phyloP scores from a whole-genome alignment of 2,329 filamentous ascomycete species.

The Aureobasidium sp. region DNA sequence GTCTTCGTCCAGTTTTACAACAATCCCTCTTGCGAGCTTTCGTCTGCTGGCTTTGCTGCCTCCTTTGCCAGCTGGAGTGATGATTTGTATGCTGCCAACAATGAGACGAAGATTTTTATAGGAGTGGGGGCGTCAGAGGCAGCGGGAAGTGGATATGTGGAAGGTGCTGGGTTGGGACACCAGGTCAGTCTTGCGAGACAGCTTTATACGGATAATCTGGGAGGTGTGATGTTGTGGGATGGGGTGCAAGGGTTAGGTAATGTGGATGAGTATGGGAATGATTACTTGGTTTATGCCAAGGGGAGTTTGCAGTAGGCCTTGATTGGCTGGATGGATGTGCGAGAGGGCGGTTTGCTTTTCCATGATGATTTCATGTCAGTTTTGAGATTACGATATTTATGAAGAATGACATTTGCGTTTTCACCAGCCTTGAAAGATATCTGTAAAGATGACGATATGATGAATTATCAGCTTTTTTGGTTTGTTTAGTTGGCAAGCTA shows the following conservation, averaged over 20 bases:
- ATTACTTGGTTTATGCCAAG: constrained; percentile 13
- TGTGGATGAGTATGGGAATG: constrained; percentile 16
- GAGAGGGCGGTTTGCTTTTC: not conserved
- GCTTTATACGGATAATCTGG: constrained; percentile 26
- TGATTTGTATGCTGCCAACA: constrained; percentile 19
- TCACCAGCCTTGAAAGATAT: not conserved
- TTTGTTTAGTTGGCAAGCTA: not conserved
- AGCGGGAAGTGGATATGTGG: constrained; percentile 26
- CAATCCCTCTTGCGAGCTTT: constrained; percentile 30
- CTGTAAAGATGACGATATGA: not conserved
- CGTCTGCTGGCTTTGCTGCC: constrained; percentile 19
- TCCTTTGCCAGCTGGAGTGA: constrained; percentile 28
- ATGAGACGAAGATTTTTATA: constrained; percentile 27
- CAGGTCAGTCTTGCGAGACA: constrained; percentile 25
- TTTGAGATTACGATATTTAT: not conserved
- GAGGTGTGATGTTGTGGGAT: constrained; percentile 36
- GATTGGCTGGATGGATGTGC: too few species aligned
- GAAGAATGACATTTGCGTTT: too few species aligned
- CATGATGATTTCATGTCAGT: not conserved
- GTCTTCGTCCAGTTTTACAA: constrained; percentile 39
- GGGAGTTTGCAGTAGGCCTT: not conserved
- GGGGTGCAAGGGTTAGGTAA: constrained; percentile 22
- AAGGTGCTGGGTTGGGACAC: constrained; percentile 20
- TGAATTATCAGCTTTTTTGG: not conserved
- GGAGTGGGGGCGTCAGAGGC: constrained; percentile 26